These are phyloP conservation scores for Teratosphaeria epicoccoides DNA, from an alignment of 2,329 filamentous ascomycete genomes.

Conservation along the genomic window DNA sequence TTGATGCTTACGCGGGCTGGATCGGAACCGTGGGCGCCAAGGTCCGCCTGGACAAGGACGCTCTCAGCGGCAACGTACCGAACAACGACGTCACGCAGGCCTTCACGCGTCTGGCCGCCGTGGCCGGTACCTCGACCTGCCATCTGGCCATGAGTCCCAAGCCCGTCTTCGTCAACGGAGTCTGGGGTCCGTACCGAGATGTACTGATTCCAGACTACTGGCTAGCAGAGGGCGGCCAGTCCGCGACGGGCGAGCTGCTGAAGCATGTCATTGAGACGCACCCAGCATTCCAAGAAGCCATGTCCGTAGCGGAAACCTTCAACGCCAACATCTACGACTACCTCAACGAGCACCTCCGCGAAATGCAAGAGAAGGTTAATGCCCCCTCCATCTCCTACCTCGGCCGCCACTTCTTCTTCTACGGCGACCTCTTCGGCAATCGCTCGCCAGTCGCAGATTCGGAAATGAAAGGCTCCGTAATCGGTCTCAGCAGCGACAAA, in stretches of 20 bases:
- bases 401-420: conserved; percentile 93
- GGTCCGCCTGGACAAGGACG: conserved; percentile 56
- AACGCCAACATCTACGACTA: conserved; percentile 91
- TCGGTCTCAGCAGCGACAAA: conserved; percentile 80
- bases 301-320: conserved; percentile 67
- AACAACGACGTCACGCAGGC: conserved; percentile 86
- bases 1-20: conserved; percentile 97
- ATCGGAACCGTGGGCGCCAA: conserved; percentile 98
- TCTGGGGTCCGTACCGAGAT: conserved; percentile 96
- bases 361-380: conserved; percentile 56
- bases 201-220: conserved; percentile 85
- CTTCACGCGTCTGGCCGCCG: conserved; percentile 83
- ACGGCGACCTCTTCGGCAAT: conserved; percentile 95
- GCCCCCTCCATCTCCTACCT: conserved; percentile 77
- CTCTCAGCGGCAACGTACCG: conserved; percentile 55
- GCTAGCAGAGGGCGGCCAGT: conserved; percentile 96
- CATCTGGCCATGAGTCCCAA: conserved; percentile 92
- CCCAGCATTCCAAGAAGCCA: conserved; percentile 72
- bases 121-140: conserved; percentile 94
- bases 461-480: conserved; percentile 81
- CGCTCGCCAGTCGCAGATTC: conserved; percentile 86
- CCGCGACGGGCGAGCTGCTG: conserved; percentile 85
- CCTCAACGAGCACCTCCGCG: conserved; percentile 74
- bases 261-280: conserved; percentile 94
- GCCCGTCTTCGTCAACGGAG: conserved; percentile 85